These are phyloP conservation scores for Tolypocladium album DNA, from an alignment of 2,329 filamentous ascomycete genomes.

Conservation along the genomic window DNA sequence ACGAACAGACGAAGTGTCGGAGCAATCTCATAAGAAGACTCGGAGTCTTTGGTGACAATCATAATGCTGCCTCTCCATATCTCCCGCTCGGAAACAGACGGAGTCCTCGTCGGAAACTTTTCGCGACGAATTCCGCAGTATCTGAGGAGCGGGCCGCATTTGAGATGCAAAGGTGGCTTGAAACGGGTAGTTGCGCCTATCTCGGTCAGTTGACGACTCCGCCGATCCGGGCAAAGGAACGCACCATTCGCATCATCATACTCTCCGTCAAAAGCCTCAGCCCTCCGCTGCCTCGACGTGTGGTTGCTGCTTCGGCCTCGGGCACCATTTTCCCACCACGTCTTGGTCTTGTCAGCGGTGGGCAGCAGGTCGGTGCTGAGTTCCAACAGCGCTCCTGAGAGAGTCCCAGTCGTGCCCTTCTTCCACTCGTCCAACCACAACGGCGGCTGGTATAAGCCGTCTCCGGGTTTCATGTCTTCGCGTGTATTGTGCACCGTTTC, in stretches of 20 bases:
- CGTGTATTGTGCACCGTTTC: slow-evolving; percentile 31
- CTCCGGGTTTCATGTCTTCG: slow-evolving; percentile 33
- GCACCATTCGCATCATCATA: slow-evolving; percentile 53
- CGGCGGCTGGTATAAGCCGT: slow-evolving; percentile 47
- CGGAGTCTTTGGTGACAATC: slow-evolving; percentile 83
- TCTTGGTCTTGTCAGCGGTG: slow-evolving; percentile 37
- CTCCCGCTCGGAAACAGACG: slow-evolving; percentile 45
- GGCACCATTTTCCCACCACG: slow-evolving; percentile 67
- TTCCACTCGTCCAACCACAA: slow-evolving; percentile 64
- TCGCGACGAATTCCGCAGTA: slow-evolving; percentile 77
- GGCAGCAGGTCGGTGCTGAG: slow-evolving; percentile 32
- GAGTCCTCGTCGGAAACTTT: slow-evolving; percentile 24
- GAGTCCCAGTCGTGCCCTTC: slow-evolving; percentile 50
- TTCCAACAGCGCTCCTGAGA: slow-evolving; percentile 49
- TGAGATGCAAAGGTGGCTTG: slow-evolving; percentile 72
- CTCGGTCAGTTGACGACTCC: slow-evolving; percentile 3
- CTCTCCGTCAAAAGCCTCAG: slow-evolving; percentile 55
- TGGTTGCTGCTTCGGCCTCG: slow-evolving; percentile 35
- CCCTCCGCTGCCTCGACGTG: slow-evolving; percentile 38
- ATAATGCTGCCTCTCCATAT: slow-evolving; percentile 90
- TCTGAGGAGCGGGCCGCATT: slow-evolving; percentile 80
- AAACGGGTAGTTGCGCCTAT: slow-evolving; percentile 56
- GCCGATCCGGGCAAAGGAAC: slow-evolving; percentile 3
- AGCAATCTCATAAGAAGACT: slow-evolving; percentile 70
- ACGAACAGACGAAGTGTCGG: slow-evolving; percentile 78